Evolutionary conservation across 768 basidiomycete genomes (phyloP).

Genomic region (Auricularia auricula-judae): DNA sequence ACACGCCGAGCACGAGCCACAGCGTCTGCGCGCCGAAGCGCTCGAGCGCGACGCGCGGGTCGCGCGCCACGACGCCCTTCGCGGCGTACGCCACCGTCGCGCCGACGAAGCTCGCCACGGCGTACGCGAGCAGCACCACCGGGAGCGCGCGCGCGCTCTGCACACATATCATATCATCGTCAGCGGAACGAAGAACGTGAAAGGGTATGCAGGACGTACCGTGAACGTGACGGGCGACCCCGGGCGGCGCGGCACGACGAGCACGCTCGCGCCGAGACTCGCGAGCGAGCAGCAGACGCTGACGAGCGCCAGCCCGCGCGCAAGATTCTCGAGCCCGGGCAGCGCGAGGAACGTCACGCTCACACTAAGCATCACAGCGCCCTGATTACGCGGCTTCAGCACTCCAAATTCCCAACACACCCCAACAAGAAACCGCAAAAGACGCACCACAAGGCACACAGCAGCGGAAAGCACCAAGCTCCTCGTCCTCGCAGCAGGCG

Average conservation of each 20-base stretch:
- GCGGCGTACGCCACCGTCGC: conserved; percentile 59
- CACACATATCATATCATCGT: too few relatives aligned
- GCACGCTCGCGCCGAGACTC: conserved; percentile 57
- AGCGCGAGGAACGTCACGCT: conserved; percentile 74
- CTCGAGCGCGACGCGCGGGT: conserved; percentile 23
- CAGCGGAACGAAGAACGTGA: conserved; percentile 39
- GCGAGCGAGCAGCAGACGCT: conserved; percentile 58
- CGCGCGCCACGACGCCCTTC: conserved; percentile 34
- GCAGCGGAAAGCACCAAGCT: conserved; percentile 48
- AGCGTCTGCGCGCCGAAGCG: conserved; percentile 50
- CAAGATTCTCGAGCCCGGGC: conserved; percentile 55
- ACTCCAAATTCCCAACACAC: background rate
- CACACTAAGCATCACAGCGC: conserved; percentile 69
- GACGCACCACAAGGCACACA: conserved; percentile 51
- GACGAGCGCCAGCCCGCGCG: conserved; percentile 55
- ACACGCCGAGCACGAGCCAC: conserved; percentile 50
- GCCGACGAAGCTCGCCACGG: conserved; percentile 54
- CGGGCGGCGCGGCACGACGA: conserved; percentile 62
- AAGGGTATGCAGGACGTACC: conserved; percentile 34
- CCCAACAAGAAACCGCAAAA: background rate
- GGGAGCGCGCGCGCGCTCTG: conserved; percentile 36
- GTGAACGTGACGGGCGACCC: conserved; percentile 1
- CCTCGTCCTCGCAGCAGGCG: background rate
- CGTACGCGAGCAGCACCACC: conserved; percentile 61
- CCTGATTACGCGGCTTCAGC: conserved; percentile 29